These are phyloP conservation scores for Jaminaea rosea DNA, from an alignment of 1,284 basidiomycete species.

Conservation along the genomic window DNA sequence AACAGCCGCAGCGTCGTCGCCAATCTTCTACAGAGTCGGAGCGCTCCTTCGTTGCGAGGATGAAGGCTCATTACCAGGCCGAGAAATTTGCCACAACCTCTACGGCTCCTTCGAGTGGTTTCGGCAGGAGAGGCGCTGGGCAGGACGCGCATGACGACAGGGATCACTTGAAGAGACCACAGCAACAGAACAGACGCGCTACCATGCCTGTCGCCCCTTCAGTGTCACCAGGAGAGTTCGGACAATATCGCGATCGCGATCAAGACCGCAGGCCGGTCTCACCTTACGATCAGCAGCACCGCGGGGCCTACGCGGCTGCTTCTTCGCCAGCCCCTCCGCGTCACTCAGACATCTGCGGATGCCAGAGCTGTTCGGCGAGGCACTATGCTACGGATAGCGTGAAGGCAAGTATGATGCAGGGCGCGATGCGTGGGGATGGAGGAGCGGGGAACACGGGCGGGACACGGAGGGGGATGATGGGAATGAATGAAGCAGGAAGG, in stretches of 20 bases:
- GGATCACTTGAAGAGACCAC: conserved; percentile 14
- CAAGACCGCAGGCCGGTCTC: not conserved
- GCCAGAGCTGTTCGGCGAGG: conserved; percentile 25
- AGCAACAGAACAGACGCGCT: conserved; percentile 9
- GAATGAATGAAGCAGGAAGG: too few species aligned
- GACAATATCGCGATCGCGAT: not conserved
- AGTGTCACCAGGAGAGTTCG: conserved; percentile 3
- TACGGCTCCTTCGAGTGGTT: too few species aligned
- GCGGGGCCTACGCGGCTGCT: not conserved
- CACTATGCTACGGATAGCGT: too few species aligned
- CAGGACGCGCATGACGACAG: not conserved
- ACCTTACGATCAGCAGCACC: not conserved
- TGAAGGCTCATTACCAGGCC: conserved; percentile 40
- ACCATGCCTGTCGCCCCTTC: conserved; percentile 16
- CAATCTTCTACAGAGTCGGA: conserved; percentile 22
- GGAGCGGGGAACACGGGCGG: too few species aligned
- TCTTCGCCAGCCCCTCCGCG: conserved; percentile 4
- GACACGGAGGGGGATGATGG: too few species aligned
- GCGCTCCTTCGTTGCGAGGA: conserved; percentile 38
- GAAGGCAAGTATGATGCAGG: too few species aligned
- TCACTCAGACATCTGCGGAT: conserved; percentile 36
- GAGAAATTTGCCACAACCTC: too few species aligned
- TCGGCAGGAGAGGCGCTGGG: too few species aligned
- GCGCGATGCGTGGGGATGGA: too few species aligned
- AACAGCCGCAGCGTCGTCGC: not conserved